Evolutionary conservation across 1,284 basidiomycete species (phyloP), one percentile per base, ranked within the genome.

Genomic region (Cerrena zonata): DNA sequence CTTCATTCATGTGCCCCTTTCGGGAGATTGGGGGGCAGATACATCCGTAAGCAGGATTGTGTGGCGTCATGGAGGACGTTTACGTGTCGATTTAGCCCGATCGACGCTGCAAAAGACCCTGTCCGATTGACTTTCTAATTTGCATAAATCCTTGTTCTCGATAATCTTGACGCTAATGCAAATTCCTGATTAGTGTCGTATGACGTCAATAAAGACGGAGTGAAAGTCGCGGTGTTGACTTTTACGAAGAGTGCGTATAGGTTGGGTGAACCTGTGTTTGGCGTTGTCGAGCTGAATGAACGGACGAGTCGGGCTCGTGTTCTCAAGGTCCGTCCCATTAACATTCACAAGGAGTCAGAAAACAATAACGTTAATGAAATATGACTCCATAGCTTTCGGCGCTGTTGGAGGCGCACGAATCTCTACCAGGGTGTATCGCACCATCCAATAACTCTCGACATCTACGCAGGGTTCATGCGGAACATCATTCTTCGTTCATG

Each of bases 171-270:
- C n/a, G 12, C 27, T n/a, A n/a, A n/a, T n/a, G n/a, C n/a, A n/a
- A n/a, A n/a, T 49, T 24, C 2, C 44, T 48, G 44, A 43, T n/a
- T 56, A 94, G 91, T 86, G 27, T 93, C 91, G 0, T 95, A 91
- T 68, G 93, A 96, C 68, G 91, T 96, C 53, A 87, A 84, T 61
- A 94, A 95, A 71, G 89, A 94, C 45, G 91, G 89, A 0, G 78
- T 88, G 46, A 81, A 84, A 40, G 91, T 95, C 48, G 92, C 93
- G 1, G 84, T 89, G 24, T 69, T 96, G n/a, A 94, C 92, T 0
- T 88, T 96, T 56, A 82, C 89, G 38, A 96, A 95, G 70, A 85
- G 85, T 37, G 87, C 88, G 1, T 95, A 91, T 67, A 72, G 94
- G 21, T 78, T 95, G 0, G 93, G 93, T 2, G 94, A 96, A 70